Base-by-base conservation (phyloP, 805 yeast genomes). In the Wickerhamiella sergipiensis region DNA sequence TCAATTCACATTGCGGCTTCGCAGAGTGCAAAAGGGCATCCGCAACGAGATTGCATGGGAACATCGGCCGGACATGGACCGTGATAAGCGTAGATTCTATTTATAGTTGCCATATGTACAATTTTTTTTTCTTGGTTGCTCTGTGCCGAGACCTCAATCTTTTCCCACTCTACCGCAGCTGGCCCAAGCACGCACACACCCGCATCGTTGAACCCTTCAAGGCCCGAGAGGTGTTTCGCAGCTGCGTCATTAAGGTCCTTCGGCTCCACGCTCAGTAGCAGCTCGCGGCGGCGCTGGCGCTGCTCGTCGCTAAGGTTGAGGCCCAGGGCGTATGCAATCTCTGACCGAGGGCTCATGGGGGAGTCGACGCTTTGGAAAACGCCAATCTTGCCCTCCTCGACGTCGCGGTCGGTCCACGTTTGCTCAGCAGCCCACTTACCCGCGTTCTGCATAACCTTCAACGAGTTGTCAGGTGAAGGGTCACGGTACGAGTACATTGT, bases 41-140 rank as follows among this genome's bases (percentile, higher is more conserved):
- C 81, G 81, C 62, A 95, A 87, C 58, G 97, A 90, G 61, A 74
- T 85, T 24, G 96, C 87, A 61, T 90, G 97, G 97, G 97, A 92
- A 67, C 95, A 88, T 69, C 79, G 86, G 59, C 82, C 96, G 3
- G 95, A 85, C 57, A 89, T 92, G 97, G 97, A 92, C 67, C 83
- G 83, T 61, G 97, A 90, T 66, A 90, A 89, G 80, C 81, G 81
- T 69, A 88, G 86, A 77, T 90, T 90, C 65, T 83, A 87, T 63
- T 70, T 90, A 58, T 90, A 71, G 31, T 13, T 19, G 9, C 18
- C 7, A 7, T 40, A 45, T 45, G 47, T 45, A 45, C 47, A 45
- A 18, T 29, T 29, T 29, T 12, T 29, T 22, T 8, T 7, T 8
- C 5, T 18, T 39, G 8, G 19, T 39, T 6, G 18, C 21, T 3